A percentile compares a stretch with the other conserved stretches of the same genome.
Evolutionary conservation across 495 filamentous ascomycete species (phyloP).

Genomic region (Talaromyces thailandensis): DNA sequence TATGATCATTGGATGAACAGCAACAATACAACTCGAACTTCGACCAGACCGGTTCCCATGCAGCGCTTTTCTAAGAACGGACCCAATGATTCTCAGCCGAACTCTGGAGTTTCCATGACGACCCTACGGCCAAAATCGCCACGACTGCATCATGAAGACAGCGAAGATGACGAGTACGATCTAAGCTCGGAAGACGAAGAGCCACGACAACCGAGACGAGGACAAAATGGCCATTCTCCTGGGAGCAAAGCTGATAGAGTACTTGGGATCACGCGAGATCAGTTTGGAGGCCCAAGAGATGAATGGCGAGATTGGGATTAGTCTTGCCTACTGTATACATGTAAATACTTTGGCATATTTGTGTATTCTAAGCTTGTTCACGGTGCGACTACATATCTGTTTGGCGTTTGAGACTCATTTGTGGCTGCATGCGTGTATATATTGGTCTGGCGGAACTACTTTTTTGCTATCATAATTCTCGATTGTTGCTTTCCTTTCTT

Average conservation of each 20-base stretch:
- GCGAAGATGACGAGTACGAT: conserved; percentile 25
- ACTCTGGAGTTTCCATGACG: conserved; percentile 45
- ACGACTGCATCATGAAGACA: conserved; percentile 34
- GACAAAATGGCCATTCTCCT: neutral
- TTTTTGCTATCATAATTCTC: neutral
- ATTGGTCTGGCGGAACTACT: neutral
- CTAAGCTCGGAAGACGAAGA: conserved; percentile 14
- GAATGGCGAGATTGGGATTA: conserved; percentile 41
- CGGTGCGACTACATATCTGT: neutral
- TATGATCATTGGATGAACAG: conserved; percentile 6
- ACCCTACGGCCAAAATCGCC: conserved; percentile 38
- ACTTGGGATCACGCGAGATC: conserved; percentile 4
- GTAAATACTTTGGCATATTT: neutral
- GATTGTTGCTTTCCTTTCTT: neutral
- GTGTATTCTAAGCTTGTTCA: neutral
- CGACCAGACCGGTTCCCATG: conserved; percentile 6
- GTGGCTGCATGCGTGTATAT: neutral
- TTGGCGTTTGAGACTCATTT: neutral
- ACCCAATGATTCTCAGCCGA: conserved; percentile 20
- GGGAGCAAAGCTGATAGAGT: conserved; percentile 9
- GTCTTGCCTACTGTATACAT: conserved; percentile 3
- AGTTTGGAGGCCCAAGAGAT: conserved; percentile 11
- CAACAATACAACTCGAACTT: conserved; percentile 4
- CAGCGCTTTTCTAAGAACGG: conserved; percentile 5
- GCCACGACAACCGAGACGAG: conserved; percentile 11